These are phyloP conservation scores for Coemansia nantahalensis DNA, from an alignment of 192 early-diverging fungal species.

Conservation along the genomic window DNA sequence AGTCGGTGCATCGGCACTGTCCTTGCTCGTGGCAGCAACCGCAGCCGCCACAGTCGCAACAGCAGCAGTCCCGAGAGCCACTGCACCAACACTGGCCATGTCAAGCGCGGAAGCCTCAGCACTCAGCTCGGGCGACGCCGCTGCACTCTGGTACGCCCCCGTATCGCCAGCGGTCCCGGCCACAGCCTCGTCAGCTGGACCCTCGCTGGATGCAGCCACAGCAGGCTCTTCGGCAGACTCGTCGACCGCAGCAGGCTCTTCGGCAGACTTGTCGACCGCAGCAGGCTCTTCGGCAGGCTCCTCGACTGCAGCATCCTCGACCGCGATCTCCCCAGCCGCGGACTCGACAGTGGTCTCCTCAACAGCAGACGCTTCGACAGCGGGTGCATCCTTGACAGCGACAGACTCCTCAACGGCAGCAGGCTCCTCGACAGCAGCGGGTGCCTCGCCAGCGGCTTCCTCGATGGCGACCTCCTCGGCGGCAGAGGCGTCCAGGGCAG, in stretches of 20 bases:
- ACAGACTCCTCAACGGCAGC: not conserved
- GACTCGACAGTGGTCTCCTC: not conserved
- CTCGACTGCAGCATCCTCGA: too few species aligned
- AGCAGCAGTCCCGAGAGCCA: not conserved
- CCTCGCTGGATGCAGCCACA: not conserved
- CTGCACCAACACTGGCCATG: slow-evolving; percentile 4
- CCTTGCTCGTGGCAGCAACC: not conserved
- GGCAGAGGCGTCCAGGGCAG: not conserved
- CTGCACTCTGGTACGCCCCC: not conserved
- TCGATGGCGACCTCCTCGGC: slow-evolving; percentile 3
- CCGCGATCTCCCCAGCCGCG: not conserved
- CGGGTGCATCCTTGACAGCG: not conserved
- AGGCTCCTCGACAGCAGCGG: not conserved
- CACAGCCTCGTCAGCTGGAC: too few species aligned
- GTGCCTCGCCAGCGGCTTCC: not conserved
- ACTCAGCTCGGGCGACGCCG: not conserved
- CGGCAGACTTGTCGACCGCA: too few species aligned
- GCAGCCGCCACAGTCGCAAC: too few species aligned
- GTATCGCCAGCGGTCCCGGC: slow-evolving; percentile 1
- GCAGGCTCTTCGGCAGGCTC: slow-evolving; percentile 1
- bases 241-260: too few species aligned
- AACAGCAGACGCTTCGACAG: not conserved
- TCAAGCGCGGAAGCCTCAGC: slow-evolving; percentile 1
- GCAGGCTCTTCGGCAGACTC: too few species aligned
- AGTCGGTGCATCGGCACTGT: not conserved